Base-by-base conservation (phyloP, 805 yeast genomes). In the Saccharomycopsis capsularis region DNA sequence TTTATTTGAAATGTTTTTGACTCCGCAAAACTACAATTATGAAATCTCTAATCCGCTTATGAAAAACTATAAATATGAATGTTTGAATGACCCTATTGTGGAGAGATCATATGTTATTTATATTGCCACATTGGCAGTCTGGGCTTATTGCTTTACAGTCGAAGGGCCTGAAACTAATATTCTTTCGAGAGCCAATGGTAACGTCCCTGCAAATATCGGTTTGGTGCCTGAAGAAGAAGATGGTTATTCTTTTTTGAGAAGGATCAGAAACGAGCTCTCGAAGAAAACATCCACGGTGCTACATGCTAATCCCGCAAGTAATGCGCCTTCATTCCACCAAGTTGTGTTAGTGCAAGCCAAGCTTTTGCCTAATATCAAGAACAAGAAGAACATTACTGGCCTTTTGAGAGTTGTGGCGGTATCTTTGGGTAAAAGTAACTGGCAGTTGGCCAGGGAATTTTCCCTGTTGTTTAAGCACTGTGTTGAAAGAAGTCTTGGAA, bases 401-500 rank as follows among this genome's bases (percentile, higher is more conserved):
- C 60, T 84, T 42, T 59, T 82, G 53, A 66, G 65, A 43, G 56
- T 73, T 51, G 68, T 78, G 42, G 68, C 74, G 13, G 61, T 63
- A n/a, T 60, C 66, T 34, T 66, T 72, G 50, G 60, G 59, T 29
- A 61, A 60, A 18, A 68, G 76, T 45, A 69, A 71, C 44, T 81
- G 82, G 79, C 77, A 76, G 42, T 64, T 80, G 45, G 81, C 81
- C 11, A 65, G 66, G 42, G 88, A 81, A 57, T 70, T 76, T 53
- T 71, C 81, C 1, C 69, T 70, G 47, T 63, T 81, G 50, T 63
- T 81, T 41, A 62, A 66, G 44, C 76, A 78, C 56, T 79, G 84
- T 61, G 68, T 71, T 27, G 74, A 72, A 46, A 64, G 87, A 55
- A 69, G 78, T 51, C 60, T 75, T 44, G 85, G 84, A 29, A 29